Evolutionary conservation across 805 yeast genomes (phyloP).

Genomic region (Pichia ethanolica): DNA sequence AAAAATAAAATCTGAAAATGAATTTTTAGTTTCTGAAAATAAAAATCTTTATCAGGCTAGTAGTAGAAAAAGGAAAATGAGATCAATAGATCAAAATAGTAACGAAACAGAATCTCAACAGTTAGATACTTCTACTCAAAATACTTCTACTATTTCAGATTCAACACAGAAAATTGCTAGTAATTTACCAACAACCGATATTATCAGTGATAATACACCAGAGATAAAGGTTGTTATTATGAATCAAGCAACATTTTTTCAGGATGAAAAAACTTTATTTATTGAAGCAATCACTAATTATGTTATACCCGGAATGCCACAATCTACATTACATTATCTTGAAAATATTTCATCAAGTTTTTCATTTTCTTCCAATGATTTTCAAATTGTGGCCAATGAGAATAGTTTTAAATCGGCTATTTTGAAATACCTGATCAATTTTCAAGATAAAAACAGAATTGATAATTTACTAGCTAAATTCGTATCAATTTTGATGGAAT

Average conservation of each 20-base stretch:
- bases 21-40: slow-evolving; percentile 45
- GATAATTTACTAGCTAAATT: slow-evolving; percentile 43
- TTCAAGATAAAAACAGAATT: slow-evolving; percentile 38
- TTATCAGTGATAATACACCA: background rate
- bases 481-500: slow-evolving; percentile 26
- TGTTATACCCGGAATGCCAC: slow-evolving; percentile 29
- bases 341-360: slow-evolving; percentile 28
- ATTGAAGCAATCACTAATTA: slow-evolving; percentile 30
- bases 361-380: slow-evolving; percentile 19
- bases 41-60: slow-evolving; percentile 24
- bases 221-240: slow-evolving; percentile 18
- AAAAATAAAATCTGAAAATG: slow-evolving; percentile 45
- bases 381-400: slow-evolving; percentile 22
- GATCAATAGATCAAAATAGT: slow-evolving; percentile 2
- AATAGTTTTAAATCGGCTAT: slow-evolving; percentile 28
- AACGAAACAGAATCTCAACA: background rate
- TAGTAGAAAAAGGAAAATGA: slow-evolving; percentile 19
- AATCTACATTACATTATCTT: slow-evolving; percentile 29
- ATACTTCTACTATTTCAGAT: background rate
- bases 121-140: slow-evolving; percentile 2
- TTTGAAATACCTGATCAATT: slow-evolving; percentile 34
- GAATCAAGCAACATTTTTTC: slow-evolving; percentile 26
- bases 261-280: slow-evolving; percentile 33
- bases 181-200: background rate
- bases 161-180: background rate